Evolutionary conservation across 2,329 filamentous ascomycete species (phyloP).

Genomic region (Xylaria sp.): DNA sequence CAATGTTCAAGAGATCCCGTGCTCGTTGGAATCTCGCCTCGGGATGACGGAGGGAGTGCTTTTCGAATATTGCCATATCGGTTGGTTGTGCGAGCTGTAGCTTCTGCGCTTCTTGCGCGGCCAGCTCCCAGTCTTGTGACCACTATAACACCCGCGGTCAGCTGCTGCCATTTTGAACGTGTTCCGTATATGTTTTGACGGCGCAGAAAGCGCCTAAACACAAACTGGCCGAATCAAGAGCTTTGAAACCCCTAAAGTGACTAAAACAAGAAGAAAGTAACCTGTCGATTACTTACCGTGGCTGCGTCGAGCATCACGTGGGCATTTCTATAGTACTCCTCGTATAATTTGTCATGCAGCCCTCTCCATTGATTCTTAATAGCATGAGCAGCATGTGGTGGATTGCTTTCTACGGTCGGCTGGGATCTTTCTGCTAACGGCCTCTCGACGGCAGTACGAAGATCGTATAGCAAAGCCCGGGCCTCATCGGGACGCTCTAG

Average conservation of each 20-base stretch:
- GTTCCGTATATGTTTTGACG: not conserved
- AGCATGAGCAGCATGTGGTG: not conserved
- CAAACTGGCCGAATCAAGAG: not conserved
- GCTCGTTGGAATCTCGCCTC: constrained; percentile 26
- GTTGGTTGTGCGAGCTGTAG: no score
- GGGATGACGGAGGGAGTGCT: constrained; percentile 9
- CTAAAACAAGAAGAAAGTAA: no score
- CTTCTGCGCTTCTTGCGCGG: constrained; percentile 26
- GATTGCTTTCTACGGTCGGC: not conserved
- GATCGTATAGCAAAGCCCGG: constrained; percentile 19
- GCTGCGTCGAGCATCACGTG: constrained; percentile 35
- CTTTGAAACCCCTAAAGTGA: no score
- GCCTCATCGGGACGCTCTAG: constrained; percentile 31
- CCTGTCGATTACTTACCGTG: constrained; percentile 9
- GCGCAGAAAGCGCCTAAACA: not conserved
- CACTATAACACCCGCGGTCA: constrained; percentile 7
- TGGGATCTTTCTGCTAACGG: not conserved
- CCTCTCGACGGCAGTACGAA: constrained; percentile 17
- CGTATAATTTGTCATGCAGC: constrained; percentile 28
- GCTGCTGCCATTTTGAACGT: not conserved
- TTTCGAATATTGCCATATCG: constrained; percentile 21
- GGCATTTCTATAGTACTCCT: constrained; percentile 28
- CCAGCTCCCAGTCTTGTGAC: constrained; percentile 29
- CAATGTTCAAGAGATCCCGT: constrained; percentile 27
- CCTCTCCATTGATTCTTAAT: not conserved